Percentiles rank a stretch among this genome's conserved stretches.
These are phyloP conservation scores for Coix lacrymajobi DNA, from an alignment of 176 grass and related monocot genomes.

Conservation along the genomic window DNA sequence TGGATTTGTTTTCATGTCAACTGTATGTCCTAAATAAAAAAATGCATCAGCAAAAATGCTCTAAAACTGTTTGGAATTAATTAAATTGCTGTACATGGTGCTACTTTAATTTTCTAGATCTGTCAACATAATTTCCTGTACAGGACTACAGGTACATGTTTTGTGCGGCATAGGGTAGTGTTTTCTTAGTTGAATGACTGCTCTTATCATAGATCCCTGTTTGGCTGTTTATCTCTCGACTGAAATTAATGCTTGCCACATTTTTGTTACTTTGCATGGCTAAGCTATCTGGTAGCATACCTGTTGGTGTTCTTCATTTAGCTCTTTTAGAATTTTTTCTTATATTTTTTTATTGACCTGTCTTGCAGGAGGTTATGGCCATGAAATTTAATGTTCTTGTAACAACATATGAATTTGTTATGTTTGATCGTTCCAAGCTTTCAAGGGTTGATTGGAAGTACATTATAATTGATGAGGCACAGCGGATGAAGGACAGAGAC, in stretches of 20 bases:
- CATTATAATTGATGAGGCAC: conserved; percentile 99
- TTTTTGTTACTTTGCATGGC: not conserved
- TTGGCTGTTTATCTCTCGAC: not conserved
- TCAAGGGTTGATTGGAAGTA: conserved; percentile 99
- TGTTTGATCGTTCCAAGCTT: conserved; percentile 98
- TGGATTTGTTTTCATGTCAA: not conserved
- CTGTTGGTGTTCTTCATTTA: not conserved
- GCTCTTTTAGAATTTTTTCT: not conserved
- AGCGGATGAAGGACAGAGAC: conserved; percentile 97
- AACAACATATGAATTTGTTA: conserved; percentile 98
- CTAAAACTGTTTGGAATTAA: not conserved
- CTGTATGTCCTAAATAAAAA: not conserved
- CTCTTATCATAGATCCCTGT: conserved; percentile 7
- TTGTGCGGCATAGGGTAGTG: not conserved
- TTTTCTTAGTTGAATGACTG: conserved; percentile 5
- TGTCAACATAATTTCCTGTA: not conserved
- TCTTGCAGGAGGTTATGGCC: conserved; percentile 77
- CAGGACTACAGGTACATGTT: not conserved
- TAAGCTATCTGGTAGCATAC: not conserved
- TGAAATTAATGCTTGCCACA: not conserved
- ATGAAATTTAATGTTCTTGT: conserved; percentile 99
- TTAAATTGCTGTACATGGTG: not conserved
- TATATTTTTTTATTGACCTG: conserved; percentile 21
- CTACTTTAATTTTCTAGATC: not conserved
- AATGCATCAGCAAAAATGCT: not conserved